Conservation (phyloP, 2,329 filamentous ascomycete species). For the Aspergillus udagawae region DNA sequence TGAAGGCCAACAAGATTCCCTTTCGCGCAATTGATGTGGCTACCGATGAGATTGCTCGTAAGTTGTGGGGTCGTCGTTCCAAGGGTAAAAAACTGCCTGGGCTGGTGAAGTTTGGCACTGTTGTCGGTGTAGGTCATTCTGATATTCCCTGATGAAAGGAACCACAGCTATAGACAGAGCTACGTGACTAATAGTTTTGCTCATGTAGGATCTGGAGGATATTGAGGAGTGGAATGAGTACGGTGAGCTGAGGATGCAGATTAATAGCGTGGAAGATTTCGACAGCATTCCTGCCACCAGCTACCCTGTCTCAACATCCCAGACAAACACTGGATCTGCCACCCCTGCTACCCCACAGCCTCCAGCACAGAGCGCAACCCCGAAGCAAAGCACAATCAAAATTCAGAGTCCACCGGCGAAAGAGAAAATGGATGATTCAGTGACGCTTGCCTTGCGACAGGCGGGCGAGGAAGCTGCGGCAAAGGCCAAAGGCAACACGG, state of each 20-base stretch:
- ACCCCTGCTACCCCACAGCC: constrained; percentile 21
- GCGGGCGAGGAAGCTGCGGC: constrained; percentile 39
- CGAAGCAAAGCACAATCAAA: constrained; percentile 36
- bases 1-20: constrained; percentile 88
- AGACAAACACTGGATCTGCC: constrained; percentile 22
- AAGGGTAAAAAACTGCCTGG: constrained; percentile 86
- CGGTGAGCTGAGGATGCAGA: constrained; percentile 84
- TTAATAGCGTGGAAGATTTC: constrained; percentile 47
- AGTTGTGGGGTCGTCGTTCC: constrained; percentile 80
- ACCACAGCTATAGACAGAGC: not conserved
- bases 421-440: constrained; percentile 34
- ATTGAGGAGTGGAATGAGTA: constrained; percentile 99
- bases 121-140: constrained; percentile 69
- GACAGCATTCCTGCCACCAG: constrained; percentile 30
- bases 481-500: constrained; percentile 31
- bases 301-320: constrained; percentile 16
- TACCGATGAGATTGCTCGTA: constrained; percentile 81
- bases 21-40: constrained; percentile 91
- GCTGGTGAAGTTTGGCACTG: constrained; percentile 78
- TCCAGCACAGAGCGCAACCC: constrained; percentile 18
- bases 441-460: constrained; percentile 41
- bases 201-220: constrained; percentile 75
- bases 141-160: not conserved
- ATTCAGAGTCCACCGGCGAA: constrained; percentile 39
- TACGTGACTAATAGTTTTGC: constrained; percentile 5